Base-by-base conservation (phyloP, 768 basidiomycete genomes). In the Cystofilobasidium bisporidii region DNA sequence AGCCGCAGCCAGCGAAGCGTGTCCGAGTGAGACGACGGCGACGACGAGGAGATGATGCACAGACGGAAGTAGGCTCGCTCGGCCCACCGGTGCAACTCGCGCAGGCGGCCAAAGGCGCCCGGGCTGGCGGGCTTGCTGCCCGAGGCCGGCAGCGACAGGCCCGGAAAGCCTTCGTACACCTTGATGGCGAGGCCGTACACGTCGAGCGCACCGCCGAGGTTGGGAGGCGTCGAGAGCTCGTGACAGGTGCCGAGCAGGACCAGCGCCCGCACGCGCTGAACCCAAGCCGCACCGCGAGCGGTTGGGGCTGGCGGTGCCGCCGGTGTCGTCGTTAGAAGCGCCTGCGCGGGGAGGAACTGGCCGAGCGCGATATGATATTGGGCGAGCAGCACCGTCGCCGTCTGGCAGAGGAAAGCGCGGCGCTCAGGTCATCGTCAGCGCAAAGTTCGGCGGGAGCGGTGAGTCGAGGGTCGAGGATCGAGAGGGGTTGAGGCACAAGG, bases 11-110 rank as follows among this genome's bases (percentile, higher is more conserved):
- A 75, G 17, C 71, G 69, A 2, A 77, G 57, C 15, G 73, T 70
- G 26, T 72, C 65, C 11, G 65, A 18, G 17, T 59, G 59, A 4
- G 75, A 60, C 18, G 67, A 32, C n/a, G 63, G 79, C 0, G 78
- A 77, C 18, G 81, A 81, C 3, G 88, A 79, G 20, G 85, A 82
- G 0, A 91, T 76, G 1, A 88, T 78, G 50, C 88, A 81, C 2
- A 85, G 85, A n/a, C 92, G 83, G 80, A 88, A 87, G n/a, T 92
- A 79, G 28, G 89, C 80, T 24, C 85, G 81, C 72, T 94, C 90
- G 3, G 83, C 80, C 88, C 89, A 92, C 60, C 91, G 81, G 81
- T 89, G 91, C 14, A 93, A 80, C 72, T 97, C 92, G 10, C 87
- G 86, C 64, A 87, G 85, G 56, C 82, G 82, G 4, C 78, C 74